Percentiles rank a stretch among this genome's conserved stretches.
Evolutionary conservation across 768 basidiomycete species (phyloP).

Genomic region (Psilocybe sp.): DNA sequence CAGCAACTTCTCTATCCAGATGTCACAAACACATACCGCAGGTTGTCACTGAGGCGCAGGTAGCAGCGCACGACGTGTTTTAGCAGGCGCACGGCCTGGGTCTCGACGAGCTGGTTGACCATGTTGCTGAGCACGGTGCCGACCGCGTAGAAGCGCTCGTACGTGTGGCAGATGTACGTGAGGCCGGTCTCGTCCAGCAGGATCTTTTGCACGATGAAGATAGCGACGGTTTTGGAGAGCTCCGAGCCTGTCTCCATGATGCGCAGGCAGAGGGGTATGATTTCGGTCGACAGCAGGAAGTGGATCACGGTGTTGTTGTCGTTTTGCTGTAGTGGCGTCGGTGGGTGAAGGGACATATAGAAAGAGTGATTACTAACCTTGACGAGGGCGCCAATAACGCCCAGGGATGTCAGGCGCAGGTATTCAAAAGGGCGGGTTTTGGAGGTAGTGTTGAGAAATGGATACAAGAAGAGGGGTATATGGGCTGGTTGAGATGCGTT

Average conservation of each 20-base stretch:
- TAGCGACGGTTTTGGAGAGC: conserved; percentile 97
- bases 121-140: conserved; percentile 98
- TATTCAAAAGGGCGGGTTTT: conserved; percentile 99
- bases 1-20: conserved; percentile 8
- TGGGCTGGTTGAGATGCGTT: conserved; percentile 78
- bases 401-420: conserved; percentile 96
- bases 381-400: conserved; percentile 97
- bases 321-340: conserved; percentile 69
- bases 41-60: conserved; percentile 90
- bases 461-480: conserved; percentile 97
- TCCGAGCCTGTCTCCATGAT: conserved; percentile 99
- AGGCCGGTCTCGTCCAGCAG: conserved; percentile 95
- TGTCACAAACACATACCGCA: conserved; percentile 56
- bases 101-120: conserved; percentile 97
- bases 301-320: conserved; percentile 99
- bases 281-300: conserved; percentile 98
- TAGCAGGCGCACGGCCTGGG: conserved; percentile 90
- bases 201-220: conserved; percentile 99
- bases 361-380: conserved; percentile 57
- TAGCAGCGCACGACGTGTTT: conserved; percentile 99
- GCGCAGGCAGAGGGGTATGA: conserved; percentile 96
- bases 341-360: not conserved
- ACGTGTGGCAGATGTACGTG: conserved; percentile 99
- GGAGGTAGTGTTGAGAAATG: conserved; percentile 97
- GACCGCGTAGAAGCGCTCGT: conserved; percentile 98